Evolutionary conservation across 1,139 yeast species (phyloP).

Genomic region (Lodderomyces oxycetoniae): DNA sequence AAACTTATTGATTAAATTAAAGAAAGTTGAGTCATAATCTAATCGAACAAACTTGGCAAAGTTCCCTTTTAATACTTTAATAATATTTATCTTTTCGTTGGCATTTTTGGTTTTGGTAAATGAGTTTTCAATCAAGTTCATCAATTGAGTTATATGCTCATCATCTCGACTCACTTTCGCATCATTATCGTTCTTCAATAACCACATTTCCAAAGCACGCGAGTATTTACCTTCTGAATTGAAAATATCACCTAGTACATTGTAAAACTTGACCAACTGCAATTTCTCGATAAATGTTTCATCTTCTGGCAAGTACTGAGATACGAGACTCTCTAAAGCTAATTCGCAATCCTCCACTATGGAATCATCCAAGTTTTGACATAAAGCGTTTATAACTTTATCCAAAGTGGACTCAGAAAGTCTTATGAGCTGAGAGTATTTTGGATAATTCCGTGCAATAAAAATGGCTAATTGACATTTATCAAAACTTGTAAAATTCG

Average conservation of each 20-base stretch:
- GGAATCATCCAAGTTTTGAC: constrained; percentile 36
- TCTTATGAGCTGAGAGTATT: constrained; percentile 72
- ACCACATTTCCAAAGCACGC: constrained; percentile 43
- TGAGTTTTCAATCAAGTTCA: constrained; percentile 35
- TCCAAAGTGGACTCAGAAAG: constrained; percentile 56
- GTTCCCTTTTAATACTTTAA: constrained; percentile 30
- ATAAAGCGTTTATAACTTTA: constrained; percentile 45
- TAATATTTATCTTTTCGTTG: constrained; percentile 31
- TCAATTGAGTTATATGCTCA: constrained; percentile 16
- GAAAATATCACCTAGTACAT: constrained; percentile 57
- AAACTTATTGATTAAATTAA: constrained; percentile 30
- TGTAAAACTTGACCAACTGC: constrained; percentile 48
- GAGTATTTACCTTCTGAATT: constrained; percentile 48
- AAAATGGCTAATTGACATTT: constrained; percentile 55
- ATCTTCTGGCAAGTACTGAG: constrained; percentile 35
- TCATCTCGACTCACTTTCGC: constrained; percentile 1
- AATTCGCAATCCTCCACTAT: constrained; percentile 61
- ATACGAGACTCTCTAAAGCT: constrained; percentile 58
- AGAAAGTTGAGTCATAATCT: constrained; percentile 32
- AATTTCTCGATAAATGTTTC: constrained; percentile 47
- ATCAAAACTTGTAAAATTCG: constrained; percentile 30
- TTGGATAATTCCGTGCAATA: constrained; percentile 70
- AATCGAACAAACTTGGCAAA: constrained; percentile 33
- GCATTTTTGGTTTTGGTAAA: constrained; percentile 27
- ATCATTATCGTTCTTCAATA: constrained; percentile 16